phyloP scores from a whole-genome alignment of 2,329 filamentous ascomycete genomes.

The Alternaria viburni region DNA sequence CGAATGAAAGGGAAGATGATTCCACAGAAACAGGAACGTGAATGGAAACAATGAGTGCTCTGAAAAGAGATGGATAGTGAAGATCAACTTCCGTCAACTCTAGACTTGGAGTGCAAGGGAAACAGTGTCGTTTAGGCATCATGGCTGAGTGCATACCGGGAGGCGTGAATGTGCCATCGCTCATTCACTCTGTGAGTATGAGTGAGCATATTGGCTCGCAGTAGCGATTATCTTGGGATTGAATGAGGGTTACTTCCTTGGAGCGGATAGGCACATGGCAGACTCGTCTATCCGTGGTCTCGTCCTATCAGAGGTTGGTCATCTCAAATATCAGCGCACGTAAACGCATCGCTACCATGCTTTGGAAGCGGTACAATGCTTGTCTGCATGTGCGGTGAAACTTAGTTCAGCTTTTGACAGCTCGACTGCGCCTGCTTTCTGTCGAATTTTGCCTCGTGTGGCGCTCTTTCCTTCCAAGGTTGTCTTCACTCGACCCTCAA shows the following conservation, averaged over 20 bases:
- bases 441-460: background rate
- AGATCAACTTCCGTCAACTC: background rate
- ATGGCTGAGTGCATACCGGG: background rate
- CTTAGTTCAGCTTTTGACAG: background rate
- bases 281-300: background rate
- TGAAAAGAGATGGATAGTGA: background rate
- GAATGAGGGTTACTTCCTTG: background rate
- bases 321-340: background rate
- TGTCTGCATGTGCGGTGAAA: background rate
- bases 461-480: background rate
- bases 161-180: background rate
- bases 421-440: background rate
- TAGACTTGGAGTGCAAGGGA: background rate
- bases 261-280: background rate
- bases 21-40: background rate
- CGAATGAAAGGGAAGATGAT: background rate
- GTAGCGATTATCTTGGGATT: background rate
- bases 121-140: background rate
- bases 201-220: background rate
- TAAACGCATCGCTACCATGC: background rate
- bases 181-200: background rate
- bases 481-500: conserved; percentile 4
- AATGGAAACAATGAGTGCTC: fast-evolving
- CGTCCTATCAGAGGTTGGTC: background rate
- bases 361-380: background rate